Evolutionary conservation across 2,329 filamentous ascomycete species (phyloP), one percentile per base, ranked within the genome.

Genomic region (Ascochyta pisi): DNA sequence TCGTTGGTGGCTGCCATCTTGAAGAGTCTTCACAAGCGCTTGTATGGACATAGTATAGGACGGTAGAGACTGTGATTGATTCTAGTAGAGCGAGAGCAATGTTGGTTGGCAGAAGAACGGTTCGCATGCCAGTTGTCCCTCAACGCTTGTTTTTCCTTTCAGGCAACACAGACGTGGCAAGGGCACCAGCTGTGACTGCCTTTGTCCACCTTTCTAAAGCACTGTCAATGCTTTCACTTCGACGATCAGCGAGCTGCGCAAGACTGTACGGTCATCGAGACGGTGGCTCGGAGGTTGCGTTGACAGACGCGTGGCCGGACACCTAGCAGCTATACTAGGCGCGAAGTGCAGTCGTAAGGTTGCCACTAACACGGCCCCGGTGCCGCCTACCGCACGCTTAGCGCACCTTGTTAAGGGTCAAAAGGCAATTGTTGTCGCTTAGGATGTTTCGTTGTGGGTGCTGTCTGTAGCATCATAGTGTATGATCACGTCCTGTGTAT

Each of bases 401-500:
- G 38, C 12, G 10, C 24, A 23, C 24, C 23, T 37, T 54, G 33
- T 27, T 39, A 43, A 50, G 45, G 40, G 34, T 35, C 54, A 54
- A 49, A 43, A 41, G 26, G 38, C 40, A 54, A 38, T 57, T 26
- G 27, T 40, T 26, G 19, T 50, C 37, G 46, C 35, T 51, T 39
- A 33, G 37, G 47, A 56, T 51, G 42, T 57, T 54, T 61, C 61
- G 56, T 57, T 62, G 40, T 56, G 39, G 53, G 65, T 69, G 67
- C 65, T 61, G 46, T 51, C 34, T 45, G 60, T 66, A 70, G 65
- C 65, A 58, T 29, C 50, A 54, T 42, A 50, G 29, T 42, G 42
- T 49, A 24, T 40, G 46, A 68, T 73, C 70, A 73, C 55, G 68
- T 73, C 70, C 70, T 73, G 61, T 9, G 35, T 42, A 61, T 53